These are phyloP conservation scores for Lycium barbarum DNA, from an alignment of 257 asterid genomes.

Conservation along the genomic window DNA sequence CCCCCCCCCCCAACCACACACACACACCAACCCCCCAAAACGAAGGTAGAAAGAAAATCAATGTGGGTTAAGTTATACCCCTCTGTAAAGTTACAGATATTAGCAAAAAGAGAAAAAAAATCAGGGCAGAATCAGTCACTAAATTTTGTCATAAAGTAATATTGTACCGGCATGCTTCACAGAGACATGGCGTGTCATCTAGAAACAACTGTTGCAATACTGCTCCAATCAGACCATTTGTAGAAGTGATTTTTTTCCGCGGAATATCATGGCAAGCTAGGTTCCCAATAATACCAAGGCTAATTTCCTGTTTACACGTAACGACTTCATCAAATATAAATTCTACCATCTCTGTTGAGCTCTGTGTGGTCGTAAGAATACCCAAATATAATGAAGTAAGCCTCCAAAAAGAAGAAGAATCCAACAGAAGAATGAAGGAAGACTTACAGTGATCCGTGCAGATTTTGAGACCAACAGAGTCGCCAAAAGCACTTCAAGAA, in stretches of 20 bases:
- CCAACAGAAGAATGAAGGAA: slow-evolving; percentile 26
- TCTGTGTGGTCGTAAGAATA: neutral
- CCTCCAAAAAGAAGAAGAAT: neutral
- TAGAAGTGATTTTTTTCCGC: slow-evolving; percentile 57
- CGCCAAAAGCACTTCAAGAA: slow-evolving; percentile 89
- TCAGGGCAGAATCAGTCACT: neutral
- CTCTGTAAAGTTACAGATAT: neutral
- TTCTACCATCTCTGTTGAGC: slow-evolving; percentile 4
- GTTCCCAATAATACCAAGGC: slow-evolving; percentile 92
- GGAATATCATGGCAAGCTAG: slow-evolving; percentile 88
- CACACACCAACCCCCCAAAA: neutral
- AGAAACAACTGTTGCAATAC: slow-evolving; percentile 72
- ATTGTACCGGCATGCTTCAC: slow-evolving; percentile 81
- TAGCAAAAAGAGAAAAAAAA: slow-evolving; percentile 7
- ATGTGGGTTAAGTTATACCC: neutral
- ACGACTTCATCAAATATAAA: slow-evolving; percentile 18
- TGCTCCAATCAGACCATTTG: slow-evolving; percentile 64
- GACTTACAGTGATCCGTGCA: slow-evolving; percentile 70
- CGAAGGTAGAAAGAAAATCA: neutral
- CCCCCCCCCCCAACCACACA: no score
- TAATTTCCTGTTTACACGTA: slow-evolving; percentile 75
- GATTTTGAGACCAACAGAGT: slow-evolving; percentile 71
- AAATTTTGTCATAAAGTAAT: slow-evolving; percentile 1
- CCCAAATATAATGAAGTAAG: neutral
- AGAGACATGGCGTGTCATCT: slow-evolving; percentile 85